phyloP scores from a whole-genome alignment of 2,329 filamentous ascomycete species.

The Hypoxylon sp. region DNA sequence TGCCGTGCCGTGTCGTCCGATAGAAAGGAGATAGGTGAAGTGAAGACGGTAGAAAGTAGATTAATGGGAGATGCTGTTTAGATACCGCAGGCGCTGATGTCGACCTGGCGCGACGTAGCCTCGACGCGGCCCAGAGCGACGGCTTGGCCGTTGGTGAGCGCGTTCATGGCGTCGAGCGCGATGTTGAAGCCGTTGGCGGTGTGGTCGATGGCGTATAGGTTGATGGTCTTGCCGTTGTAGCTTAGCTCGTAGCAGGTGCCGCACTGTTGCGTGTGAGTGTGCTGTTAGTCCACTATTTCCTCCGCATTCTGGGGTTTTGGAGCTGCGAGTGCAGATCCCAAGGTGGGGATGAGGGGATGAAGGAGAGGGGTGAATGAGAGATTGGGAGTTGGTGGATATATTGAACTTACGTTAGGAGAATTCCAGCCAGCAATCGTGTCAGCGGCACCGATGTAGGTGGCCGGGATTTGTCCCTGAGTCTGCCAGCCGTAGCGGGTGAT shows the following conservation, averaged over 20 bases:
- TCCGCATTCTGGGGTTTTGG: neutral
- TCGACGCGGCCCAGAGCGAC: constrained; percentile 66
- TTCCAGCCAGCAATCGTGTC: constrained; percentile 69
- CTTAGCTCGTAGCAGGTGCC: constrained; percentile 71
- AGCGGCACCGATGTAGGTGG: constrained; percentile 70
- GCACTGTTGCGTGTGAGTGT: constrained; percentile 57
- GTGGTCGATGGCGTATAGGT: constrained; percentile 70
- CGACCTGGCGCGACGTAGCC: constrained; percentile 63
- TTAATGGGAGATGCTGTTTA: constrained; percentile 31
- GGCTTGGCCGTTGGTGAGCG: constrained; percentile 67
- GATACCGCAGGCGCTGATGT: constrained; percentile 60
- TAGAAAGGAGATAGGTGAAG: constrained; percentile 7
- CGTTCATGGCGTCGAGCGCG: constrained; percentile 69
- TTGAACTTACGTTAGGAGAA: constrained; percentile 58
- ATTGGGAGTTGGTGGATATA: neutral
- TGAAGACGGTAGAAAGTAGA: neutral
- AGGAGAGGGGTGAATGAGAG: neutral
- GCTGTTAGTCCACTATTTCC: neutral
- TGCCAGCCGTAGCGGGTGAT: constrained; percentile 73
- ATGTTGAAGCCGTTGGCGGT: constrained; percentile 68
- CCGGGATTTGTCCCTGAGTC: constrained; percentile 67
- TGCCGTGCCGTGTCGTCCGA: neutral
- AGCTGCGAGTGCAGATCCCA: neutral
- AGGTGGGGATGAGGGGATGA: neutral
- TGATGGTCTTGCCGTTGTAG: constrained; percentile 66